Evolutionary conservation across 768 basidiomycete species (phyloP), one percentile per base, ranked within the genome.

Genomic region (Kwoniella pini): DNA sequence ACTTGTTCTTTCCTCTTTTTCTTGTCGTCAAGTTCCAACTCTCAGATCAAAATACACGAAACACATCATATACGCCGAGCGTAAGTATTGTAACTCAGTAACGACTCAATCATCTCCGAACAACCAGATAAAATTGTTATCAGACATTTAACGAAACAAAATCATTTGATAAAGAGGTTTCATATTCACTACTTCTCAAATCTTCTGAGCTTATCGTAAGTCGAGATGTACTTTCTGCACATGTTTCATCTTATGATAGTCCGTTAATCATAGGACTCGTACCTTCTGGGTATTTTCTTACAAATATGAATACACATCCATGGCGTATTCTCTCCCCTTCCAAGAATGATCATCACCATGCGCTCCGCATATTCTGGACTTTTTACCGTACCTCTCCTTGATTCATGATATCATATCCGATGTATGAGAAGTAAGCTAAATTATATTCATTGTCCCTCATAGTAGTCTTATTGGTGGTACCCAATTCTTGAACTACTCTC

Each of bases 11-110:
- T n/a, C n/a, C n/a, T n/a, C n/a, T n/a, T n/a, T n/a, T n/a, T n/a
- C n/a, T n/a, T n/a, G 48, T 50, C 30, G 48, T 50, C 48, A 33
- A 36, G 48, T 50, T 33, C 31, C 48, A 22, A 46, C 11, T 46
- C 27, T n/a, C 21, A 44, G 19, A 21, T 26, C 2, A 7, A 3
- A 13, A 13, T 24, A 15, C 15, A 12, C 21, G 13, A 50, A n/a
- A 33, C 48, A 31, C 6, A 50, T 30, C n/a, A 48, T 13, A 50
- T 50, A 50, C 48, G 48, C 24, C 24, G 48, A 50, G 17, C 48
- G 48, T 50, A 50, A 36, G n/a, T n/a, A n/a, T n/a, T n/a, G n/a
- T n/a, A n/a, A 26, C 45, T 28, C 45, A 46, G 45, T 26, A 26
- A 46, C 45, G 19, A 44, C 26, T n/a, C n/a, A n/a, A n/a, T n/a